A percentile compares a stretch with the other conserved stretches of the same genome.
Evolutionary conservation across 2,329 filamentous ascomycete species (phyloP).

Genomic region (Leptographium procerum): DNA sequence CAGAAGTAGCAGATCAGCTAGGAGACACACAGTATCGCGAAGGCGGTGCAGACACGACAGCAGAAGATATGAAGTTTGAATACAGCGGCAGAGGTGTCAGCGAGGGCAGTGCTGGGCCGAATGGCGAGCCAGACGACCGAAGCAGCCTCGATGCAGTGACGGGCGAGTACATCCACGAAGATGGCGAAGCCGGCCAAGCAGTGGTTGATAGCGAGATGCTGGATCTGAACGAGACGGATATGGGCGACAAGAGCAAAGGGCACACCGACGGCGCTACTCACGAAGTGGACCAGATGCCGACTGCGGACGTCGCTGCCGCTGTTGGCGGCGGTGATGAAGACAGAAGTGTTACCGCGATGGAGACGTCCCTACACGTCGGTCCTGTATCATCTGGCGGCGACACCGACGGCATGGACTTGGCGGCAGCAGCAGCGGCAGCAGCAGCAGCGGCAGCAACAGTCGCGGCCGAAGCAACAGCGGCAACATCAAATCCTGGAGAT

Average conservation of each 20-base stretch:
- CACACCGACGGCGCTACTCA: not conserved
- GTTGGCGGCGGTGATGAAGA: not conserved
- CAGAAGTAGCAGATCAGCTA: not conserved
- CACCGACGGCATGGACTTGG: constrained; percentile 3
- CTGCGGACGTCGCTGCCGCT: no score
- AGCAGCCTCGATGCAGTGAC: not conserved
- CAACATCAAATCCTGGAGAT: not conserved
- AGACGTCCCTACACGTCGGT: not conserved
- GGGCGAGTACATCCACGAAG: not conserved
- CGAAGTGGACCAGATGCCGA: not conserved
- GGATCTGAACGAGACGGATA: not conserved
- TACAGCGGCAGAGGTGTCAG: not conserved
- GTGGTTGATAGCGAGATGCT: constrained; percentile 10
- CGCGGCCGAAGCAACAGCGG: not conserved
- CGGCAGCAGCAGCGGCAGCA: constrained; percentile 4
- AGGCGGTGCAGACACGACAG: not conserved
- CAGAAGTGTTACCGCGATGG: constrained; percentile 6
- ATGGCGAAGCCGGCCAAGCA: not conserved
- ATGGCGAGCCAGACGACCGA: not conserved
- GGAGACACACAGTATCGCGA: not conserved
- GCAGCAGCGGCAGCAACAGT: not conserved
- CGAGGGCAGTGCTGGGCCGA: not conserved
- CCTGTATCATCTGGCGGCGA: not conserved
- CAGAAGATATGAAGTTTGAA: not conserved
- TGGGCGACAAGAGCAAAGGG: not conserved